Evolutionary conservation across 75 land plant species (phyloP).

Genomic region (Cupressus sempervirens): DNA sequence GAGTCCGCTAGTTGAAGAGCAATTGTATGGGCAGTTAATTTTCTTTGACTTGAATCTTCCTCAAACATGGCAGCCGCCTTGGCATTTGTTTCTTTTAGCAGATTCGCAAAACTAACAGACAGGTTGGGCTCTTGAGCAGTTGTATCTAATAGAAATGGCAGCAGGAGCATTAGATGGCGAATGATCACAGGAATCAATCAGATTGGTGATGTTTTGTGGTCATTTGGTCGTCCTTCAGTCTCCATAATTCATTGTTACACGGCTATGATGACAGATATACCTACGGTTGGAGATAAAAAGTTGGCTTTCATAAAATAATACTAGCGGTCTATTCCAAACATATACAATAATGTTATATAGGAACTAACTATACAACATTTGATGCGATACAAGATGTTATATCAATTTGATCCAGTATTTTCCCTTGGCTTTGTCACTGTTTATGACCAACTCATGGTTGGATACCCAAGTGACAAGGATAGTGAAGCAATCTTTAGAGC

Average conservation of each 20-base stretch:
- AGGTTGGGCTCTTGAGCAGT: background rate
- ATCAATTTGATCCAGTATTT: slow-evolving; percentile 86
- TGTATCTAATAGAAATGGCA: background rate
- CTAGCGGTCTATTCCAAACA: slow-evolving; percentile 87
- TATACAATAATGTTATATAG: slow-evolving; percentile 88
- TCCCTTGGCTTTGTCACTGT: slow-evolving; percentile 98
- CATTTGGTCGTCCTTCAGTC: background rate
- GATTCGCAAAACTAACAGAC: slow-evolving; percentile 3
- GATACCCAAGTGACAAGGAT: slow-evolving; percentile 83
- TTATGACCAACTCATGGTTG: slow-evolving; percentile 97
- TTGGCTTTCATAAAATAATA: slow-evolving; percentile 65
- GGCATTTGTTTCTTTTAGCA: background rate
- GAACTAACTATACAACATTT: slow-evolving; percentile 93
- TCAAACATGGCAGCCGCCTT: background rate
- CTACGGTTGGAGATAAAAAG: slow-evolving; percentile 92
- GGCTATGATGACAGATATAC: slow-evolving; percentile 14
- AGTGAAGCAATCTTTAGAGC: slow-evolving; percentile 81
- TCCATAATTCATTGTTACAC: background rate
- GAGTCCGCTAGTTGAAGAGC: background rate
- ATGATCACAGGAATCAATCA: background rate
- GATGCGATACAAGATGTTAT: slow-evolving; percentile 85
- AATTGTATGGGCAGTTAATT: background rate
- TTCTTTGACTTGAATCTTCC: background rate
- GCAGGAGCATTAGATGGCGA: background rate
- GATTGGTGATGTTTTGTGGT: background rate